These are phyloP conservation scores for Penicillium argentinense DNA, from an alignment of 495 filamentous ascomycete genomes.

Conservation along the genomic window DNA sequence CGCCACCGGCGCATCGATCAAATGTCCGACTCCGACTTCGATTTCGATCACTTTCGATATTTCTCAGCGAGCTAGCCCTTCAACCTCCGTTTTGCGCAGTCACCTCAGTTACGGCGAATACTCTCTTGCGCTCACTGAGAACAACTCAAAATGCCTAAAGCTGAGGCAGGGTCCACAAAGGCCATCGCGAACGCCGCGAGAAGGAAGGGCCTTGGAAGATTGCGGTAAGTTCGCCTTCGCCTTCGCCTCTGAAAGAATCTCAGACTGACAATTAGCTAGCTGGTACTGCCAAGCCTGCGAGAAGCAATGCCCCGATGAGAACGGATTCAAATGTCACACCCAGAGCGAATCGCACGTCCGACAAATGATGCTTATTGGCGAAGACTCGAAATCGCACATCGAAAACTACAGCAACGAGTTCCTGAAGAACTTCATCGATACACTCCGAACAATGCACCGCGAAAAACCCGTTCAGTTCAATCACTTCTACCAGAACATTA, in stretches of 20 bases:
- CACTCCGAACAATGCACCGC: slow-evolving; percentile 76
- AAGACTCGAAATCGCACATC: slow-evolving; percentile 78
- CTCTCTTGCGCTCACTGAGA: slow-evolving; percentile 1
- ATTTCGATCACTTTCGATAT: too few species aligned
- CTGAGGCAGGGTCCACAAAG: slow-evolving; percentile 86
- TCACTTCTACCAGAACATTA: slow-evolving; percentile 74
- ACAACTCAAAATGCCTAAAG: slow-evolving; percentile 74
- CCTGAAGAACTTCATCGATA: slow-evolving; percentile 70
- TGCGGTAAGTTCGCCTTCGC: neutral
- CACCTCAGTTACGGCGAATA: too few species aligned
- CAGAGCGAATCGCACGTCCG: slow-evolving; percentile 81
- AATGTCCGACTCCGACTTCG: too few species aligned
- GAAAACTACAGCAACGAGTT: slow-evolving; percentile 77
- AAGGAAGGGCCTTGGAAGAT: slow-evolving; percentile 20
- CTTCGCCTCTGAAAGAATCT: neutral
- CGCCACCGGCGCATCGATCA: too few species aligned
- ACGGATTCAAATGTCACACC: slow-evolving; percentile 66
- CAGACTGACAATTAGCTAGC: neutral
- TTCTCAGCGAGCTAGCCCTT: too few species aligned
- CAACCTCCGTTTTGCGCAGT: too few species aligned
- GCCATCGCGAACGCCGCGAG: slow-evolving; percentile 88
- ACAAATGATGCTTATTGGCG: slow-evolving; percentile 80
- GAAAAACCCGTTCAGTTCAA: slow-evolving; percentile 85
- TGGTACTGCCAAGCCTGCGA: slow-evolving; percentile 64
- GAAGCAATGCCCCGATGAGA: slow-evolving; percentile 36